Evolutionary conservation across 2,329 filamentous ascomycete genomes (phyloP).

Genomic region (Paraphoma sp.): DNA sequence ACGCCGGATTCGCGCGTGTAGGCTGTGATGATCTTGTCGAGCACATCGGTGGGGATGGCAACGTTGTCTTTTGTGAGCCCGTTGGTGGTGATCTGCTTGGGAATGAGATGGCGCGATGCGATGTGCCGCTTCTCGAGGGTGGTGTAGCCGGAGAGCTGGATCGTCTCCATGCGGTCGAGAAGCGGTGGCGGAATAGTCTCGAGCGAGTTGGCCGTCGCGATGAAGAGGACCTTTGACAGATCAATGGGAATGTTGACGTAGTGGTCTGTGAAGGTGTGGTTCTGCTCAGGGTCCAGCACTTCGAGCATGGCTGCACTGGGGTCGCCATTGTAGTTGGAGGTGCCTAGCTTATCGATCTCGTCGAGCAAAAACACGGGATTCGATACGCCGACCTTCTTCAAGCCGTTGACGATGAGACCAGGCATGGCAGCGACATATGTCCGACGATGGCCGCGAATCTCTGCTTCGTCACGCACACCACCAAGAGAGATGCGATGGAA

Average conservation of each 20-base stretch:
- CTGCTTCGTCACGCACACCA: conserved; percentile 93
- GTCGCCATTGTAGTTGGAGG: conserved; percentile 90
- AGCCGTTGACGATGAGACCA: conserved; percentile 87
- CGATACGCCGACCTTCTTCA: conserved; percentile 93
- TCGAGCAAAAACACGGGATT: conserved; percentile 96
- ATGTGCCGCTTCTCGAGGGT: conserved; percentile 97
- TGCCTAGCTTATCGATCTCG: conserved; percentile 96
- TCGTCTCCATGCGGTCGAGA: conserved; percentile 96
- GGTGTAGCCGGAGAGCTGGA: conserved; percentile 91
- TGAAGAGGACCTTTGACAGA: conserved; percentile 94
- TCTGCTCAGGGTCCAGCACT: conserved; percentile 96
- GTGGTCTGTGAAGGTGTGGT: conserved; percentile 92
- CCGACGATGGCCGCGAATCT: conserved; percentile 91
- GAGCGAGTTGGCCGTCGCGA: conserved; percentile 92
- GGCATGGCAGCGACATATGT: conserved; percentile 99
- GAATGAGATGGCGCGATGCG: conserved; percentile 88
- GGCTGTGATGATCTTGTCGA: conserved; percentile 93
- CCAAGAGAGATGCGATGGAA: conserved; percentile 97
- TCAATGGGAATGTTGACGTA: conserved; percentile 97
- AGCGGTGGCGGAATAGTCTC: conserved; percentile 95
- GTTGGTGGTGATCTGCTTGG: conserved; percentile 92
- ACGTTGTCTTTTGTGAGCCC: conserved; percentile 80
- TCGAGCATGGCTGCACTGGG: conserved; percentile 98
- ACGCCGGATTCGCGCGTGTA: conserved; percentile 98
- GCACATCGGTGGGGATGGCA: conserved; percentile 77